Percentiles rank a stretch among this genome's conserved stretches.
Conservation (phyloP, 805 yeast species). For the Candida qinlingensis region DNA sequence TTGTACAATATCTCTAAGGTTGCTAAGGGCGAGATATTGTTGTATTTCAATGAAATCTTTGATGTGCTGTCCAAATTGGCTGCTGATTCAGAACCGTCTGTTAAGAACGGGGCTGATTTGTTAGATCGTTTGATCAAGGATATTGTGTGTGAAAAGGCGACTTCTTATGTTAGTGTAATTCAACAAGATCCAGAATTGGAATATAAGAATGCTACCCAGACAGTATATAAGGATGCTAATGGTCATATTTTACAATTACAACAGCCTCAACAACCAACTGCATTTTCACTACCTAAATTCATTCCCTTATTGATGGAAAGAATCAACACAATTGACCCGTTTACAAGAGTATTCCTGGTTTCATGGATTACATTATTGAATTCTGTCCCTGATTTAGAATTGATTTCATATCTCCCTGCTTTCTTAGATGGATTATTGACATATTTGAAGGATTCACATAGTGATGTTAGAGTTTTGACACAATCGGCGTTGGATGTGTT, state of each 20-base stretch:
- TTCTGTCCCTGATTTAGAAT: slow-evolving; percentile 86
- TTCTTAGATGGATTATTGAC: slow-evolving; percentile 79
- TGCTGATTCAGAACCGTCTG: slow-evolving; percentile 86
- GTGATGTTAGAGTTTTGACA: slow-evolving; percentile 84
- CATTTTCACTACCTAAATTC: slow-evolving; percentile 81
- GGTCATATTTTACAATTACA: slow-evolving; percentile 58
- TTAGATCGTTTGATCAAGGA: slow-evolving; percentile 88
- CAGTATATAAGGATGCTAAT: slow-evolving; percentile 45
- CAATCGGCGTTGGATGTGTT: slow-evolving; percentile 70
- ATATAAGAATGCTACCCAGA: slow-evolving; percentile 31
- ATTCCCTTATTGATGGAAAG: slow-evolving; percentile 89
- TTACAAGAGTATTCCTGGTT: slow-evolving; percentile 84
- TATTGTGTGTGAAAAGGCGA: slow-evolving; percentile 90
- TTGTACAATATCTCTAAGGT: slow-evolving; percentile 94
- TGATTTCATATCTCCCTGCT: slow-evolving; percentile 82
- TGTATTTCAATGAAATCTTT: slow-evolving; percentile 90
- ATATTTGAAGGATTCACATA: slow-evolving; percentile 76
- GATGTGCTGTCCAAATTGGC: slow-evolving; percentile 87
- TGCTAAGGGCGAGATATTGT: slow-evolving; percentile 88
- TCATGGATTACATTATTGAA: slow-evolving; percentile 93
- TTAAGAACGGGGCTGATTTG: slow-evolving; percentile 91
- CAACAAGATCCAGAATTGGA: slow-evolving; percentile 42
- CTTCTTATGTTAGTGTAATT: slow-evolving; percentile 75
- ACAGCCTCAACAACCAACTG: slow-evolving; percentile 55
- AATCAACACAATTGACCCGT: slow-evolving; percentile 88